A percentile compares a stretch with the other conserved stretches of the same genome.
These are phyloP conservation scores for Metahyphopichia silvanorum DNA, from an alignment of 805 yeast species.

Conservation along the genomic window DNA sequence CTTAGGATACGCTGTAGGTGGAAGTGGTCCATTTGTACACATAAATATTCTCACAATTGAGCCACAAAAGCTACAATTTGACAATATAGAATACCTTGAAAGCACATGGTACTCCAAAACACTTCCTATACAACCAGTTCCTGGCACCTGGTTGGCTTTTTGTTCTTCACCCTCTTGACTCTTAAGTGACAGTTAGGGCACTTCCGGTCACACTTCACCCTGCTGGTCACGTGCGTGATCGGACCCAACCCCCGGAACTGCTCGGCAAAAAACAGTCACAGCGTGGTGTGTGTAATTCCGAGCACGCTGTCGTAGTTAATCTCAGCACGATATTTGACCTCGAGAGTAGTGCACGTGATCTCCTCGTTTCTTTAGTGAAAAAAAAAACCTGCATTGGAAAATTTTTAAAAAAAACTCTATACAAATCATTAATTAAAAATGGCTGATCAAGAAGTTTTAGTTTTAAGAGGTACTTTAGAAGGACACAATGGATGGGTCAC, in stretches of 20 bases:
- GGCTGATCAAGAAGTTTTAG: constrained; percentile 94
- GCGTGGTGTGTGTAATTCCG: constrained; percentile 33
- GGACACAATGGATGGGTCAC: constrained; percentile 90
- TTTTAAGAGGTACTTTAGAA: constrained; percentile 99
- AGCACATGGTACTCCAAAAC: no score
- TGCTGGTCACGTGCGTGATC: no score
- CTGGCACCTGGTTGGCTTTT: no score
- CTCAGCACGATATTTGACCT: constrained; percentile 12
- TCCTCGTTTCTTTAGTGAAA: constrained; percentile 5
- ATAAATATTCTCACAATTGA: no score
- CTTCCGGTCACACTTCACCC: no score
- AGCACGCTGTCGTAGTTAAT: constrained; percentile 26
- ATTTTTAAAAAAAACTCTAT: constrained; percentile 5
- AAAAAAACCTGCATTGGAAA: constrained; percentile 14
- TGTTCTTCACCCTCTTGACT: no score
- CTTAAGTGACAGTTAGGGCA: no score
- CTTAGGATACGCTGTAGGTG: no score
- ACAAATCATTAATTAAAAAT: constrained; percentile 28
- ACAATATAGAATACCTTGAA: no score
- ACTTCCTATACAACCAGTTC: no score
- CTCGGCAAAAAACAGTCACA: constrained; percentile 39
- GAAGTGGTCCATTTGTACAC: no score
- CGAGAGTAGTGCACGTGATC: constrained; percentile 6
- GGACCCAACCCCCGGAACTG: constrained; percentile 1
- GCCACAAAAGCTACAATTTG: no score